A percentile compares a stretch with the other conserved stretches of the same genome.
phyloP scores from a whole-genome alignment of 2,329 filamentous ascomycete genomes.

The Pseudocercospora cruenta region DNA sequence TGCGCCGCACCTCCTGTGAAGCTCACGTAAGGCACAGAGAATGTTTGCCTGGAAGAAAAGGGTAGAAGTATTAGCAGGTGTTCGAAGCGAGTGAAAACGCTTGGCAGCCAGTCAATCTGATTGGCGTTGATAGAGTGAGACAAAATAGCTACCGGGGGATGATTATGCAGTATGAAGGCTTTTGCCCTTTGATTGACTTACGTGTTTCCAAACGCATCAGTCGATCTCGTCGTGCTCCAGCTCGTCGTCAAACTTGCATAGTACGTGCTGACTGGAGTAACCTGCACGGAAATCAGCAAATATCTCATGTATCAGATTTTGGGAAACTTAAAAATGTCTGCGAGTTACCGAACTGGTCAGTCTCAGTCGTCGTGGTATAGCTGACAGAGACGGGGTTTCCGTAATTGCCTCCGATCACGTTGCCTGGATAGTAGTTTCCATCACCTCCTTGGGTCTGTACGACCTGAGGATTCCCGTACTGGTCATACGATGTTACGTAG shows the following conservation, averaged over 20 bases:
- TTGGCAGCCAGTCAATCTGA: too few species aligned
- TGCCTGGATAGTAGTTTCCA: not conserved
- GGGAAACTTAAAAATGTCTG: not conserved
- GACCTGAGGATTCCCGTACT: not conserved
- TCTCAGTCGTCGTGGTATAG: not conserved
- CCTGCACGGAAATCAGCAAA: not conserved
- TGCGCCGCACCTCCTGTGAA: not conserved
- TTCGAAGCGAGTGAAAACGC: too few species aligned
- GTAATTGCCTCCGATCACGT: not conserved
- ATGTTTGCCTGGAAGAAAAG: too few species aligned
- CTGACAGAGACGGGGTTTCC: not conserved
- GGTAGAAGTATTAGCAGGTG: too few species aligned
- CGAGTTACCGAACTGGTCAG: not conserved
- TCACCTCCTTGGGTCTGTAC: not conserved
- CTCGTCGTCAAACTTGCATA: not conserved
- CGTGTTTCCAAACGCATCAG: not conserved
- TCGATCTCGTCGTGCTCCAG: not conserved
- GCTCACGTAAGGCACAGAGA: not conserved
- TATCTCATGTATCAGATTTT: too few species aligned
- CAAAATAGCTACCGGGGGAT: too few species aligned
- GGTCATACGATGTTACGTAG: not conserved
- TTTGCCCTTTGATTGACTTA: too few species aligned
- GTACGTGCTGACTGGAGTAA: not conserved
- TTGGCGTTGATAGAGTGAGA: too few species aligned
- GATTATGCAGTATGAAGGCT: too few species aligned